Conservation (phyloP, 1,284 basidiomycete species). For the Stygiomarasmius scandens region DNA sequence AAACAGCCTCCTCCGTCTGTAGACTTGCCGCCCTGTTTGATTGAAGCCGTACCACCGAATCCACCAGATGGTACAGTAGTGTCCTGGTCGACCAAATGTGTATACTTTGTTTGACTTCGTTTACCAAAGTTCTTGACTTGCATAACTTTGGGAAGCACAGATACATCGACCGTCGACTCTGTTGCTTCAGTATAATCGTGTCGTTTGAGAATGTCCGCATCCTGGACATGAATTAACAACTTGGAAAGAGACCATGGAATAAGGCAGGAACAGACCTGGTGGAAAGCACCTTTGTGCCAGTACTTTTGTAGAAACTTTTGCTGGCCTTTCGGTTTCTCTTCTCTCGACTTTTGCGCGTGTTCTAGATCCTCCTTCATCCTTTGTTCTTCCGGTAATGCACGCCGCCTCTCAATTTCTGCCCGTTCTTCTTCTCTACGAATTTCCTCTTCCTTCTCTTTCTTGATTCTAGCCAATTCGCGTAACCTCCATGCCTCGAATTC, state of each 20-base stretch:
- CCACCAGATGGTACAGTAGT: slow-evolving; percentile 70
- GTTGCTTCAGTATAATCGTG: slow-evolving; percentile 92
- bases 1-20: slow-evolving; percentile 79
- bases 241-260: slow-evolving; percentile 6
- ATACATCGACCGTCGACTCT: slow-evolving; percentile 83
- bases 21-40: slow-evolving; percentile 58
- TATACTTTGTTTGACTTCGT: slow-evolving; percentile 91
- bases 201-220: slow-evolving; percentile 83
- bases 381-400: slow-evolving; percentile 91
- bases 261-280: slow-evolving; percentile 62
- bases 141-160: slow-evolving; percentile 90
- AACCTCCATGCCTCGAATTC: slow-evolving; percentile 98
- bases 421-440: slow-evolving; percentile 78
- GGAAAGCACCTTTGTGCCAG: slow-evolving; percentile 99
- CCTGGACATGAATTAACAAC: slow-evolving; percentile 49
- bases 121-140: slow-evolving; percentile 98
- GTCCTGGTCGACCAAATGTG: slow-evolving; percentile 94
- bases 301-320: slow-evolving; percentile 97
- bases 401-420: slow-evolving; percentile 87
- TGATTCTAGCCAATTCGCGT: slow-evolving; percentile 88
- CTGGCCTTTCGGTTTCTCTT: slow-evolving; percentile 84
- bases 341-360: slow-evolving; percentile 77
- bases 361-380: slow-evolving; percentile 90
- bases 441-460: slow-evolving; percentile 88
- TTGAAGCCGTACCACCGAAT: slow-evolving; percentile 66